Evolutionary conservation across 768 basidiomycete genomes (phyloP), one percentile per base, ranked within the genome.

Genomic region (Scleroderma bovista): DNA sequence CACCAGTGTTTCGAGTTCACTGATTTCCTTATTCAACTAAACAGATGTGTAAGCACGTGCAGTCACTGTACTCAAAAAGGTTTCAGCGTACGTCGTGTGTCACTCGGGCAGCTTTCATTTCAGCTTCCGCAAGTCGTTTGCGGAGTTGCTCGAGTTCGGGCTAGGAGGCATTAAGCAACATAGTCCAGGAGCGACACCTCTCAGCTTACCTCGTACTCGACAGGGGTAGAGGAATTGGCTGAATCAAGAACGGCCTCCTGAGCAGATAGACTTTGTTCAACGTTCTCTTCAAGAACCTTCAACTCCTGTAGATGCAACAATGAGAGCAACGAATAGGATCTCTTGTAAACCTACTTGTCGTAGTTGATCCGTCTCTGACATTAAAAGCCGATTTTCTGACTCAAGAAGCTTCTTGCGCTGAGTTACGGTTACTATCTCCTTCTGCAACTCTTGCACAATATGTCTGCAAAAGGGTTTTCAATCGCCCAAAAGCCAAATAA

Each of bases 1-100:
- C n/a, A 97, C 84, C 37, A 99, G 74, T 34, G 85, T 78, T 67
- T 98, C 95, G 17, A 97, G 76, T 63, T 97, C 93, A 47, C 84
- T 81, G 45, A 98, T 87, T 70, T 97, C 93, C 60, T 92, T 88
- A 68, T 90, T 86, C 52, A 93, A 77, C 90, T 94, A 56, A 37
- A 53, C 20, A 44, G 41, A 45, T 32, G 16, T 53, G 39, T 38
- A 45, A 51, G 42, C 39, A 22, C 40, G 11, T 26, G 22, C 26
- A 29, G 26, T 29, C 24, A 29, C n/a, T 22, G 19, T 19, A 34
- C 37, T 32, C 33, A 44, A 15, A 1, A 39, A 16, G n/a, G 50
- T 26, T 19, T 48, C 3, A 45, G 22, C 80, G 38, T 64, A 85
- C 87, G 60, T 86, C 84, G 57, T 86, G 83, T 11, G 77, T 75